A percentile compares a stretch with the other conserved stretches of the same genome.
Evolutionary conservation across 2,329 filamentous ascomycete genomes (phyloP).

Genomic region (Aspergillus clavatus): DNA sequence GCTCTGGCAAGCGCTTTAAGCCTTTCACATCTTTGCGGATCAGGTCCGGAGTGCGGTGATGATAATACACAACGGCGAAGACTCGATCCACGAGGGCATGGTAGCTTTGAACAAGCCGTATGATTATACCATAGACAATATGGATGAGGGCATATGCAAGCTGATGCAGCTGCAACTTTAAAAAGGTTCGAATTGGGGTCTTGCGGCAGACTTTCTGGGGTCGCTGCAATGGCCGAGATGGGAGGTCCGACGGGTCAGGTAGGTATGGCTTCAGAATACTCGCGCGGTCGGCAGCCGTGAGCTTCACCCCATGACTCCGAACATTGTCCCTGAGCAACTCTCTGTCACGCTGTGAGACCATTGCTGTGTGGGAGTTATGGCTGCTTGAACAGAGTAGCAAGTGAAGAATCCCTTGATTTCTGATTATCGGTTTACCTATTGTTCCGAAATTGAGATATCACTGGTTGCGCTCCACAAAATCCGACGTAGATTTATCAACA

Average conservation of each 20-base stretch:
- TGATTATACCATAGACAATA: conserved; percentile 79
- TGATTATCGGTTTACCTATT: too few relatives aligned
- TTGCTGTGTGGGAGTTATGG: too few relatives aligned
- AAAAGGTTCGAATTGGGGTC: conserved; percentile 42
- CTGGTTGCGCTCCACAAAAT: too few relatives aligned
- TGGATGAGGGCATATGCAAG: conserved; percentile 52
- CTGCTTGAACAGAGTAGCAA: too few relatives aligned
- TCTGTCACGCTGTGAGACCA: conserved; percentile 32
- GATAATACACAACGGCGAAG: conserved; percentile 81
- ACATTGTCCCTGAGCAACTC: conserved; percentile 38
- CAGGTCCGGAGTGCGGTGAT: conserved; percentile 89
- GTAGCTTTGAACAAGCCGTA: conserved; percentile 74
- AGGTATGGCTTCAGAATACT: conserved; percentile 50
- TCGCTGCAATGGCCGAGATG: conserved; percentile 18
- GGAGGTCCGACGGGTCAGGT: conserved; percentile 40
- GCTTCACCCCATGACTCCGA: conserved; percentile 36
- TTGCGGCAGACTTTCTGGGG: conserved; percentile 26
- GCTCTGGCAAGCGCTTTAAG: conserved; percentile 70
- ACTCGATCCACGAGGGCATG: conserved; percentile 72
- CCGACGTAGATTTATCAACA: too few relatives aligned
- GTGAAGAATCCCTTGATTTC: not conserved
- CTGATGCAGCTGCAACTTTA: conserved; percentile 42
- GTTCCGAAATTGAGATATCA: too few relatives aligned
- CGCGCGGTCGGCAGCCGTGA: conserved; percentile 47
- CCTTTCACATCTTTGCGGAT: conserved; percentile 80